phyloP scores from a whole-genome alignment of 2,329 filamentous ascomycete genomes.

The Colletotrichum cuscutae region DNA sequence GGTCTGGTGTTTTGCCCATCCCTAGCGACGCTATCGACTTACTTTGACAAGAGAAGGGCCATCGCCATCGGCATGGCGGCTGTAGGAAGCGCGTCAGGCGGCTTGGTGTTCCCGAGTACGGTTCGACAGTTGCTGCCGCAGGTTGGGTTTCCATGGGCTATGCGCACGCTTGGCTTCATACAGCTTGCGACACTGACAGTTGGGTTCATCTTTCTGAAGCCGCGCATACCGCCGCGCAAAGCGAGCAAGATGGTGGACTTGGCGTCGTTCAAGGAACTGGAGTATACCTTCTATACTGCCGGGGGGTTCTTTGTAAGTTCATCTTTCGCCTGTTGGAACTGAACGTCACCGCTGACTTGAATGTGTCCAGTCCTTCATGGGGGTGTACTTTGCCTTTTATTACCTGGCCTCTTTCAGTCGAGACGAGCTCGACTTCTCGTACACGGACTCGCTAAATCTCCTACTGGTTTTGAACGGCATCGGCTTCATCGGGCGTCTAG shows the following conservation, averaged over 20 bases:
- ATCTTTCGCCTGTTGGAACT: not conserved
- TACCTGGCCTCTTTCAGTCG: slow-evolving; percentile 64
- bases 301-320: slow-evolving; percentile 27
- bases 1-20: slow-evolving; percentile 68
- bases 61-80: slow-evolving; percentile 70
- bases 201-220: slow-evolving; percentile 50
- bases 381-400: slow-evolving; percentile 68
- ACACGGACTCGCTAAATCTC: slow-evolving; percentile 65
- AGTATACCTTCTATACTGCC: slow-evolving; percentile 23
- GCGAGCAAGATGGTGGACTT: slow-evolving; percentile 54
- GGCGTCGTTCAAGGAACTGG: slow-evolving; percentile 52
- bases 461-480: slow-evolving; percentile 75
- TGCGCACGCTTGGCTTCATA: slow-evolving; percentile 58
- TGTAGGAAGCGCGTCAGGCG: slow-evolving; percentile 65
- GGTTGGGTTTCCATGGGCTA: slow-evolving; percentile 67
- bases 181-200: slow-evolving; percentile 52
- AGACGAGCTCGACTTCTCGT: slow-evolving; percentile 53
- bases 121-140: slow-evolving; percentile 49
- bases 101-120: slow-evolving; percentile 59
- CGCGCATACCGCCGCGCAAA: slow-evolving; percentile 51
- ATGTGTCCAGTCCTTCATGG: slow-evolving; percentile 54
- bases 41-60: slow-evolving; percentile 65
- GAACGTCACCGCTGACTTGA: slow-evolving; percentile 26
- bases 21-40: slow-evolving; percentile 70
- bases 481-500: slow-evolving; percentile 66